phyloP scores from a whole-genome alignment of 495 filamentous ascomycete genomes.

The Talaromyces wortmannii region DNA sequence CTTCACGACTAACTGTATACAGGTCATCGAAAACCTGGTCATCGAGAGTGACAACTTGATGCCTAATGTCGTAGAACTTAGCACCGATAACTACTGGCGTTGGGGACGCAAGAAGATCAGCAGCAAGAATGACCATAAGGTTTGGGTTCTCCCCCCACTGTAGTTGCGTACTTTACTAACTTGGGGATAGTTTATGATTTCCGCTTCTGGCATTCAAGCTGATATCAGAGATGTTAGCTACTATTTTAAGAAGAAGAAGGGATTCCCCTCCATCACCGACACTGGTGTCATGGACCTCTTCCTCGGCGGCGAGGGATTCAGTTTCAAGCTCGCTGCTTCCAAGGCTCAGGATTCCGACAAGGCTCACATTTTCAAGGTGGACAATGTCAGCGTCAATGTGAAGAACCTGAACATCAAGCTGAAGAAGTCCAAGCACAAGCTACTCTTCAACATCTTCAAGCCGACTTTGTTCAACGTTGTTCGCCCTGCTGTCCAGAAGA shows the following conservation, averaged over 20 bases:
- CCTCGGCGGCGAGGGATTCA: slow-evolving; percentile 80
- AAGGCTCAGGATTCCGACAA: slow-evolving; percentile 70
- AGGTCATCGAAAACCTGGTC: slow-evolving; percentile 83
- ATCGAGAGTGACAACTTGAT: slow-evolving; percentile 96
- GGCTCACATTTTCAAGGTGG: slow-evolving; percentile 87
- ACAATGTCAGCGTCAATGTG: slow-evolving; percentile 78
- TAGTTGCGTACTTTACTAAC: not conserved
- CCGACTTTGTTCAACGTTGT: slow-evolving; percentile 79
- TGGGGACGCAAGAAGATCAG: slow-evolving; percentile 83
- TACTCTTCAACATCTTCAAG: slow-evolving; percentile 83
- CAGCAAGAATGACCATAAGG: slow-evolving; percentile 75
- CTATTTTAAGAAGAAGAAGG: slow-evolving; percentile 92
- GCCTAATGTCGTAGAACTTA: slow-evolving; percentile 89
- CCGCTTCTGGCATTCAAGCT: slow-evolving; percentile 76
- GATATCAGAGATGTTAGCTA: slow-evolving; percentile 73
- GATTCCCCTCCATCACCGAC: slow-evolving; percentile 87
- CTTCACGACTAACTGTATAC: not conserved
- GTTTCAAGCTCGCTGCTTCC: slow-evolving; percentile 86
- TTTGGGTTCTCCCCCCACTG: slow-evolving; percentile 22
- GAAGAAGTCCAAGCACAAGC: slow-evolving; percentile 90
- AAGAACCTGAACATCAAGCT: slow-evolving; percentile 85
- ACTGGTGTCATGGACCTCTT: slow-evolving; percentile 86
- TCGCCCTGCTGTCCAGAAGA: slow-evolving; percentile 77
- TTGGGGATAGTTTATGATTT: slow-evolving; percentile 48
- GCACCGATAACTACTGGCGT: slow-evolving; percentile 89